Evolutionary conservation across 2,329 filamentous ascomycete species (phyloP).

Genomic region (Pezicula carpinea): DNA sequence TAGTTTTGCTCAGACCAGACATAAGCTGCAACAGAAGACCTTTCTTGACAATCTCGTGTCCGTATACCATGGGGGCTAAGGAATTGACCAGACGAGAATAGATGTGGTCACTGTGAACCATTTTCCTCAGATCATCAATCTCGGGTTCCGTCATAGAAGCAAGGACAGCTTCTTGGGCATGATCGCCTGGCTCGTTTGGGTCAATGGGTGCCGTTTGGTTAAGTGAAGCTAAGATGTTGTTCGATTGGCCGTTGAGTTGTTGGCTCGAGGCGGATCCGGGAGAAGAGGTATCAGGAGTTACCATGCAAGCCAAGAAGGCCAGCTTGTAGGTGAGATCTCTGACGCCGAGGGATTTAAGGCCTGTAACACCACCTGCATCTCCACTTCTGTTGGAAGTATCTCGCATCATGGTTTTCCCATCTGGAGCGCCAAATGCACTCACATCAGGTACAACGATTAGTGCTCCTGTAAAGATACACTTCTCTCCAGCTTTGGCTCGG

Average conservation of each 20-base stretch:
- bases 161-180: slow-evolving; percentile 82
- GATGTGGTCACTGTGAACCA: slow-evolving; percentile 95
- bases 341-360: slow-evolving; percentile 88
- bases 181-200: slow-evolving; percentile 66
- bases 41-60: slow-evolving; percentile 97
- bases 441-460: slow-evolving; percentile 96
- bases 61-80: slow-evolving; percentile 94
- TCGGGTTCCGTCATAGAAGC: slow-evolving; percentile 80
- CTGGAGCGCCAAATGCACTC: slow-evolving; percentile 87
- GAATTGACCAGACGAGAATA: slow-evolving; percentile 91
- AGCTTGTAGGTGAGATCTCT: slow-evolving; percentile 92
- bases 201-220: slow-evolving; percentile 69
- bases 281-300: slow-evolving; percentile 80
- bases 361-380: slow-evolving; percentile 78
- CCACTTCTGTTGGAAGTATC: slow-evolving; percentile 75
- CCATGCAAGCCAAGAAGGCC: slow-evolving; percentile 97
- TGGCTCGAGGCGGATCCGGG: slow-evolving; percentile 70
- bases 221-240: slow-evolving; percentile 80
- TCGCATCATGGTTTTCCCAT: slow-evolving; percentile 75
- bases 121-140: slow-evolving; percentile 83
- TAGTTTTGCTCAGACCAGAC: slow-evolving; percentile 90
- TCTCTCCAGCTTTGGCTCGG: slow-evolving; percentile 93
- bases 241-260: slow-evolving; percentile 65
- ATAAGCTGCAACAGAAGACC: slow-evolving; percentile 89
- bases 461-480: slow-evolving; percentile 95